phyloP scores from a whole-genome alignment of 306 rosid species.

The Cucurbita pepo region DNA sequence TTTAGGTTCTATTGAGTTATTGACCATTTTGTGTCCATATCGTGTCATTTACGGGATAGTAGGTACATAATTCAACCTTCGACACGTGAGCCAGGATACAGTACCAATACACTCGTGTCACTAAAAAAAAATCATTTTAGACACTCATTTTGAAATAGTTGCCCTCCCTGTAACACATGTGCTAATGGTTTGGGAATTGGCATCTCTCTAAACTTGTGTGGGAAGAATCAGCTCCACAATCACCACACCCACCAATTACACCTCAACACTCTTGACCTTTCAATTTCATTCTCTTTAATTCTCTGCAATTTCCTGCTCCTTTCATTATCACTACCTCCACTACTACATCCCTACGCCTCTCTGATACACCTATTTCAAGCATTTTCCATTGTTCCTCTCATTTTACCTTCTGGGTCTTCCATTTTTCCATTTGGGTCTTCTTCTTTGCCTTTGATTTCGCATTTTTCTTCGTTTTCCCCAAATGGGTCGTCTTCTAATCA shows the following conservation, averaged over 20 bases:
- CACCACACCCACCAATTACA: slow-evolving; percentile 51
- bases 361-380: not conserved
- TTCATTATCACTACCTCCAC: not conserved
- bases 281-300: slow-evolving; percentile 5
- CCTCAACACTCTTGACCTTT: slow-evolving; percentile 25
- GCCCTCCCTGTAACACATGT: too few species aligned
- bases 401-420: not conserved
- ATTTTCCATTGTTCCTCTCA: not conserved
- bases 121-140: too few species aligned
- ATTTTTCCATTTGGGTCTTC: not conserved
- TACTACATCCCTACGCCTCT: not conserved
- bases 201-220: not conserved
- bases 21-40: fast-evolving
- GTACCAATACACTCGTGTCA: too few species aligned
- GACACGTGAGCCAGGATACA: too few species aligned
- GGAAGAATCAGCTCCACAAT: slow-evolving; percentile 20
- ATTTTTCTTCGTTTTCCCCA: not conserved
- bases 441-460: not conserved
- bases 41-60: too few species aligned
- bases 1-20: too few species aligned
- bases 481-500: not conserved
- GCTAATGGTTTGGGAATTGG: not conserved
- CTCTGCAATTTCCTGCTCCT: slow-evolving; percentile 25
- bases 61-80: too few species aligned
- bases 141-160: too few species aligned